These are phyloP conservation scores for Arabis hirsuta DNA, from an alignment of 345 rosid genomes.

Conservation along the genomic window DNA sequence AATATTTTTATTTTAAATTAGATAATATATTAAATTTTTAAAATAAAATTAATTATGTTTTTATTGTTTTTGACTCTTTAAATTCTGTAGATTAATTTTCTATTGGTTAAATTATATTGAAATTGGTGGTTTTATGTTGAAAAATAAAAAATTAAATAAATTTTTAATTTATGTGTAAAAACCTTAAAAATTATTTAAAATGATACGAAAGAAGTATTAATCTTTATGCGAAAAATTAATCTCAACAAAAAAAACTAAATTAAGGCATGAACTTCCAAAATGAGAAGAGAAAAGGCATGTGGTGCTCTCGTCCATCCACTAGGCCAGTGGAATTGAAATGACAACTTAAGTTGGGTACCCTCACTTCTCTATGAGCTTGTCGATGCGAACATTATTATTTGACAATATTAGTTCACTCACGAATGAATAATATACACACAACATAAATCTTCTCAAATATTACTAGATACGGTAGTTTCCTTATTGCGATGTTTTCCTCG, in stretches of 20 bases:
- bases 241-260: not conserved
- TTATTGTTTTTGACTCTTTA: too few species aligned
- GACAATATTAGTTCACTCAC: not conserved
- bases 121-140: too few species aligned
- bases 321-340: not conserved
- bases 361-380: not conserved
- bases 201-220: not conserved
- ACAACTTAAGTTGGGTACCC: not conserved
- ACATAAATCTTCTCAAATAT: not conserved
- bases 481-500: not conserved
- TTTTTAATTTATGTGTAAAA: too few species aligned
- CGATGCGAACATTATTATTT: not conserved
- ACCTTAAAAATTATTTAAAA: too few species aligned
- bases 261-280: not conserved
- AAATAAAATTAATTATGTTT: too few species aligned
- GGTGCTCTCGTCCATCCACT: not conserved
- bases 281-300: not conserved
- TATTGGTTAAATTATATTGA: too few species aligned
- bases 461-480: not conserved
- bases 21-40: too few species aligned
- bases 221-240: not conserved
- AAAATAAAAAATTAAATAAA: too few species aligned
- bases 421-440: not conserved
- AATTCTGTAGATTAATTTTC: too few species aligned
- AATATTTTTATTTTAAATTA: too few species aligned